Evolutionary conservation across 306 rosid species (phyloP).

Genomic region (Adenanthera pavonina): DNA sequence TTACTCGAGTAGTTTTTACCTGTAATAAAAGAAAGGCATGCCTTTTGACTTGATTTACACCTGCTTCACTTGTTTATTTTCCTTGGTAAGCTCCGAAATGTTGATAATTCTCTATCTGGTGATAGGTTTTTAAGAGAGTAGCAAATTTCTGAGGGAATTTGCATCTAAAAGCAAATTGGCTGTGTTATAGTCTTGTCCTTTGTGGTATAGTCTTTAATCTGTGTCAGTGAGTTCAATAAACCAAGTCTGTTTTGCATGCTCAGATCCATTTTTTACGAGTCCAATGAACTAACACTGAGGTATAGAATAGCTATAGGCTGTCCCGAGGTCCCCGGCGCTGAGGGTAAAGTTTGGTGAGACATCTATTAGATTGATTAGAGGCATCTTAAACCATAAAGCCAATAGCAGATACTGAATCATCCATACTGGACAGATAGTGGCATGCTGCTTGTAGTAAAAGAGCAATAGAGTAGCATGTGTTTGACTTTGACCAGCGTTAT

Average conservation of each 20-base stretch:
- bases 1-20: constrained; percentile 39
- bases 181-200: neutral
- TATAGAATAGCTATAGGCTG: neutral
- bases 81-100: constrained; percentile 13
- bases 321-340: neutral
- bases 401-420: too few species aligned
- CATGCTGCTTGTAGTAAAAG: too few species aligned
- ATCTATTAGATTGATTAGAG: too few species aligned
- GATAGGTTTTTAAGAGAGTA: neutral
- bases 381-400: too few species aligned
- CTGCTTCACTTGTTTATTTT: constrained; percentile 29
- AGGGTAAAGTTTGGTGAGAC: neutral
- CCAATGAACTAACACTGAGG: neutral
- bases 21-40: constrained; percentile 59
- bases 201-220: neutral
- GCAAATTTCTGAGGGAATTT: neutral
- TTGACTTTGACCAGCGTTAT: too few species aligned
- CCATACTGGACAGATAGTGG: too few species aligned
- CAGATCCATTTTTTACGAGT: neutral
- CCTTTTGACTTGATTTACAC: constrained; percentile 39
- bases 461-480: too few species aligned
- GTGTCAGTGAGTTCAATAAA: neutral
- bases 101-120: neutral
- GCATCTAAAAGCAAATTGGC: neutral
- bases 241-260: neutral